Evolutionary conservation across 371 early-diverging fungal genomes (phyloP), one percentile per base, ranked within the genome.

Genomic region (Lichtheimia corymbifera): DNA sequence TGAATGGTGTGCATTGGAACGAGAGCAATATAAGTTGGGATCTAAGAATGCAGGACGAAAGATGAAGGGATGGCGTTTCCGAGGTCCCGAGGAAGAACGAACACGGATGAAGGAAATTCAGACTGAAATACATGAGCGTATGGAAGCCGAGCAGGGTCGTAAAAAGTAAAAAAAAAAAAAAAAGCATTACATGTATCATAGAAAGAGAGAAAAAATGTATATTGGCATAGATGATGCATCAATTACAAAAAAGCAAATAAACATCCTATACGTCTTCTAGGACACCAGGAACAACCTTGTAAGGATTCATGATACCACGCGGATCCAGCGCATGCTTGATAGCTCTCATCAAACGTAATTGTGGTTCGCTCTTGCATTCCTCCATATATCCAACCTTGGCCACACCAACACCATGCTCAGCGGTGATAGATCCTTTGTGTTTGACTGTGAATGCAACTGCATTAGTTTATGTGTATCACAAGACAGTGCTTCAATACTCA

Each of bases 21-120:
- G 57, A 45, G 61, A 86, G 50, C 74, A 82, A n/a, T 74, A 68
- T 41, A 77, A 83, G 43, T 83, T 91, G 70, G 86, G 86, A 44
- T 77, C 77, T 14, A 70, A 83, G 69, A 68, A 64, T 28, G 79
- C 83, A 60, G 71, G 71, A 53, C 84, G 85, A 65, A 87, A 87
- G 64, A 68, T 90, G 68, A 86, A 84, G 74, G 92, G 92, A n/a
- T 92, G 91, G 91, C 83, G 91, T 58, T 75, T 86, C 55, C 76
- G 88, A 63, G 74, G 74, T 12, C 61, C 71, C 20, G 74, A 67
- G 45, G 64, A 69, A 18, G 76, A 80, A 43, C 66, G 69, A 55
- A 61, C 61, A 12, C 59, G 73, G 28, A 53, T 67, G 53, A 73
- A 75, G 62, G 55, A 66, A 41, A 61, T 75, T 9, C 54, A 67